Conservation (phyloP, 139 green algal species). For the Auxenochlorella pyrenoidosa region DNA sequence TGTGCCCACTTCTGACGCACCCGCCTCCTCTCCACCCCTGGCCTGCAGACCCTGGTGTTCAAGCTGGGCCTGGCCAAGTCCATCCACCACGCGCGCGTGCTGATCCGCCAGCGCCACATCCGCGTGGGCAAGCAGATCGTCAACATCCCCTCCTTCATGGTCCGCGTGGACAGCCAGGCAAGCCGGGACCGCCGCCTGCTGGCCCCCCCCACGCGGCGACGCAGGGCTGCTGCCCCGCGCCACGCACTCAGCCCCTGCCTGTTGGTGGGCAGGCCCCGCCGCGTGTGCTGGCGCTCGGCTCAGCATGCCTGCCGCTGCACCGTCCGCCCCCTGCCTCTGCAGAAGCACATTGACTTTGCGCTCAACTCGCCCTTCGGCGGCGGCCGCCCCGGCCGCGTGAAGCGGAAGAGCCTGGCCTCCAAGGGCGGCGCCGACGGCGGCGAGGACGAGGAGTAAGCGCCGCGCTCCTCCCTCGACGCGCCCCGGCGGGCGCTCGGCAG, state of each 20-base stretch:
- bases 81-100: constrained; percentile 98
- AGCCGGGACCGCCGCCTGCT: not conserved
- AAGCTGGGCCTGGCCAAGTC: constrained; percentile 99
- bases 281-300: not conserved
- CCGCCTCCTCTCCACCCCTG: constrained; percentile 4
- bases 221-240: too few relatives aligned
- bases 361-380: constrained; percentile 97
- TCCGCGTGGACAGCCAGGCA: constrained; percentile 89
- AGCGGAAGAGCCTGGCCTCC: constrained; percentile 72
- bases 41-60: constrained; percentile 98
- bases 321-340: constrained; percentile 11
- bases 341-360: constrained; percentile 99
- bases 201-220: too few relatives aligned
- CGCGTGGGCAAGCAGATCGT: constrained; percentile 99
- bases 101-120: constrained; percentile 99
- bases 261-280: not conserved
- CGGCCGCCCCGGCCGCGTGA: constrained; percentile 95
- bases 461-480: not conserved
- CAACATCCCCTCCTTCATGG: constrained; percentile 98
- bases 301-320: not conserved
- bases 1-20: not conserved
- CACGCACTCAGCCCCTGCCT: not conserved
- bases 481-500: not conserved
- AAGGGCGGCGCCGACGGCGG: constrained; percentile 45
- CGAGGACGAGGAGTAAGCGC: constrained; percentile 57